Evolutionary conservation across 2,329 filamentous ascomycete genomes (phyloP), one percentile per base, ranked within the genome.

Genomic region (Cladosporium sp.): DNA sequence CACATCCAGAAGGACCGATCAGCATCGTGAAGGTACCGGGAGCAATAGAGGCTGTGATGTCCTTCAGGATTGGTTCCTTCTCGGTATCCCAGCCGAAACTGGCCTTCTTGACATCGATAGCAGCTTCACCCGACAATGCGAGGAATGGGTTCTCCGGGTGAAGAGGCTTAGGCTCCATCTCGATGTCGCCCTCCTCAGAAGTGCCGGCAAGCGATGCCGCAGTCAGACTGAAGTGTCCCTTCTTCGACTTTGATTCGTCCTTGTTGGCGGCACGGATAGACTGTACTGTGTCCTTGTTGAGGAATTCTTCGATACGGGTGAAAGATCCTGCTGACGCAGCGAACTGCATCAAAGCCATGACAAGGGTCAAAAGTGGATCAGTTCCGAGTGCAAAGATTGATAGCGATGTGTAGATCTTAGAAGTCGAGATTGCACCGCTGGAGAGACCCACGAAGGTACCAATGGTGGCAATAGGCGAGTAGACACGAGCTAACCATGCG

Each of bases 1-100:
- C 81, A 60, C 76, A 81, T 5, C 78, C 80, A 22, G 80, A 77
- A 15, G 80, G 79, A 15, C 80, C 80, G 58, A 81, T 72, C 9
- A 82, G 65, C 66, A 81, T 77, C 25, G 76, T 79, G 51, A 81
- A 72, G 59, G 75, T 77, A 37, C 73, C 73, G 19, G 72, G 73
- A 22, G 75, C 70, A 34, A 81, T 69, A 7, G 64, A 68, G 25
- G 80, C 63, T 5, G 71, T 74, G 59, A 80, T 74, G 14, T 71
- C 69, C 39, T 75, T 74, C 40, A 81, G 62, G 19, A 74, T 65
- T 1, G 78, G 70, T 3, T 72, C 69, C 45, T 76, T 74, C 20
- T 75, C 70, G 3, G 67, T 64, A 42, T 78, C 74, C 78, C 80
- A 82, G 8, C 74, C 75, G 65, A 82, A 81, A 60, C 69, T 74